Base-by-base conservation (phyloP, 768 basidiomycete species). In the Amanita rimosa region DNA sequence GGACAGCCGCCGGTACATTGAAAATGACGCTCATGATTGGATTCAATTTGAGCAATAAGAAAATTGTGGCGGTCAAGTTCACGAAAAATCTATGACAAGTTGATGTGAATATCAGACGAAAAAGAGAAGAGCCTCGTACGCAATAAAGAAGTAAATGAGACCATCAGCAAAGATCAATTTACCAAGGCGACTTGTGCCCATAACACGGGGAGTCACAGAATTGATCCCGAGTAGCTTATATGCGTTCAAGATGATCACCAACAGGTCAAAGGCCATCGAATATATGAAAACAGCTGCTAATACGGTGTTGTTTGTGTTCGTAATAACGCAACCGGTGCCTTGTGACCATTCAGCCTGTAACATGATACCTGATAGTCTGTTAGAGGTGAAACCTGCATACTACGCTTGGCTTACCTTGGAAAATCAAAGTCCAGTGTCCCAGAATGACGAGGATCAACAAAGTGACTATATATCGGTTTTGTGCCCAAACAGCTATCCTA, bases 211-310 rank as follows among this genome's bases (percentile, higher is more conserved):
- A 55, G 41, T 14, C 17, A 51, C 53, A 51, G 55, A 35, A 44
- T 53, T 54, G 2, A 59, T 47, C 1, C 65, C 60, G 7, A 67
- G 53, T 19, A 86, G 71, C 58, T 81, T 85, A 62, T 74, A 78
- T 10, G 71, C 74, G 33, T 75, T 83, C 54, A 86, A 62, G 21
- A 66, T 51, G 39, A 85, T 69, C 34, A 85, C 80, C 24, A 73
- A 50, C 17, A 83, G 64, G 58, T 86, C 85, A 58, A 86, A 84
- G 57, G 69, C 67, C 85, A 86, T 87, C 26, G 83, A 78, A 55
- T 86, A 86, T 27, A 85, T 80, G 61, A 85, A 86, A 3, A 80
- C 80, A 2, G 79, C 78, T 4, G 81, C 79, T 27, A 85, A 71
- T 45, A 84, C 63, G 7, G 60, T 76, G 60, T 77, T 85, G 58